Evolutionary conservation across 306 rosid genomes (phyloP), one percentile per base, ranked within the genome.

Genomic region (Elaeagnus macrophylla): DNA sequence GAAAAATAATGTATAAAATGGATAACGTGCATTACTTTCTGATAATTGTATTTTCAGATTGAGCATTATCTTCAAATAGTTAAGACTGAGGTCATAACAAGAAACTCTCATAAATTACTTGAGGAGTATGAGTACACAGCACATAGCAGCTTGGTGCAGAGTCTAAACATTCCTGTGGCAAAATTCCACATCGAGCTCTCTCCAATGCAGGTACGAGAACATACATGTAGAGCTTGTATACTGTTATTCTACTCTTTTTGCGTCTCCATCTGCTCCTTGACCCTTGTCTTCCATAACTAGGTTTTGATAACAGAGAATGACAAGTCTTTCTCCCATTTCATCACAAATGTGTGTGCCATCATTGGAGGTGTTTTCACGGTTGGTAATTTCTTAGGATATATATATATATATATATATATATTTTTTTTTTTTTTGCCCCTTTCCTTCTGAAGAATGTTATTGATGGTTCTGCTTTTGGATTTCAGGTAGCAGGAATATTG

Each of bases 311-410:
- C 89, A 12, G 97, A 91, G 67, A 81, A 78, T 68, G 74, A 25
- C 65, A 91, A 73, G 79, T 84, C 97, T 25, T 84, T 86, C 69
- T 84, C 95, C 37, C 97, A 91, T 84, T 91, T 91, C 56, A 68
- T 91, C 62, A 91, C 97, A 10, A 91, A 86, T 64, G 76, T 91
- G 55, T 91, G 97, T 8, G 97, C 97, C 13, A 91, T 91, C 48
- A 86, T 91, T 56, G 97, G 97, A 58, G 97, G 97, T 13, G 71
- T 91, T 78, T 91, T 91, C 81, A 91, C 97, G 95, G 97, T 91
- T 61, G 36, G 97, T 80, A n/a, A n/a, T n/a, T n/a, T n/a, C n/a
- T n/a, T n/a, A n/a, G n/a, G n/a, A n/a, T n/a, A n/a, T n/a, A n/a
- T n/a, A n/a, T n/a, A n/a, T n/a, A n/a, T n/a, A n/a, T n/a, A n/a